A percentile compares a stretch with the other conserved stretches of the same genome.
phyloP scores from a whole-genome alignment of 257 asterid species.

The Solanum raphanifolium region DNA sequence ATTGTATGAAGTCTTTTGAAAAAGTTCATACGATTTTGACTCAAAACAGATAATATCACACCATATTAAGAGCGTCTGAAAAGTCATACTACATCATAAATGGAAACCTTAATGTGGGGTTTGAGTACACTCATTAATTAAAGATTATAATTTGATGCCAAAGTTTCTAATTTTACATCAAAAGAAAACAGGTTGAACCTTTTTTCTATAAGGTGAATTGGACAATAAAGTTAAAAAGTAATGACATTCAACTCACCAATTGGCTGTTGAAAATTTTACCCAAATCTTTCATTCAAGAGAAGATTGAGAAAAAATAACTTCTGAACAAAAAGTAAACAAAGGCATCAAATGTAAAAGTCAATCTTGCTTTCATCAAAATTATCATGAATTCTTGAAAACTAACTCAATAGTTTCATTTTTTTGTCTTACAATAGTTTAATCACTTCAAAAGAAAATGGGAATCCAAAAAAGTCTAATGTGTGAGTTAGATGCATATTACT shows the following conservation, averaged over 20 bases:
- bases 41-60: background rate
- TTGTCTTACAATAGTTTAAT: background rate
- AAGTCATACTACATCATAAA: background rate
- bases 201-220: background rate
- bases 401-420: background rate
- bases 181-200: background rate
- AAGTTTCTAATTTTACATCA: background rate
- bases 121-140: background rate
- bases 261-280: background rate
- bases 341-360: background rate
- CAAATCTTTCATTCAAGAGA: background rate
- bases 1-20: accelerated
- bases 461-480: background rate
- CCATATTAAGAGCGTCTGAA: accelerated
- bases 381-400: background rate
- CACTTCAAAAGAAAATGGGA: background rate
- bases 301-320: background rate
- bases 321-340: background rate
- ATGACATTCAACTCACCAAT: background rate
- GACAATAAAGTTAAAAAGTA: background rate
- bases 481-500: background rate
- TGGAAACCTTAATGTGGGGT: background rate
- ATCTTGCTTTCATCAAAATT: background rate
- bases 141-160: background rate
- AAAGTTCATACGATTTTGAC: accelerated